phyloP scores from a whole-genome alignment of 2,329 filamentous ascomycete species.

The Botrytis tulipae region DNA sequence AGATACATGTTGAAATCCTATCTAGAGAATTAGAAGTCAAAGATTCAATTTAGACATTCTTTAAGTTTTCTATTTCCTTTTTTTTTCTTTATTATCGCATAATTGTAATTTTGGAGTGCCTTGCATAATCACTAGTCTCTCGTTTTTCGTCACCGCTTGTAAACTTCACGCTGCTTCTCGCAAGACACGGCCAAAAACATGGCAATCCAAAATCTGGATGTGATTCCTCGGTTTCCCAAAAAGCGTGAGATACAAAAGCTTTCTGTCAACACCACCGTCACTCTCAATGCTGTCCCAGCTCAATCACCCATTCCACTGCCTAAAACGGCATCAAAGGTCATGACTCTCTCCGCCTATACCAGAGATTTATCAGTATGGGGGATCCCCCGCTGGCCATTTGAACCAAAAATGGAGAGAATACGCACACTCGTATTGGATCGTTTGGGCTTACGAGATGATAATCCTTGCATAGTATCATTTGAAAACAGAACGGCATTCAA shows the following conservation, averaged over 20 bases:
- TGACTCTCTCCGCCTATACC: neutral
- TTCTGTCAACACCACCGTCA: slow-evolving; percentile 2
- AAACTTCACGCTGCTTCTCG: too few relatives aligned
- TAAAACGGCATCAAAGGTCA: neutral
- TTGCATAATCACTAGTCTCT: too few relatives aligned
- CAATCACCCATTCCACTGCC: neutral
- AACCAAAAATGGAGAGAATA: neutral
- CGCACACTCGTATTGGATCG: neutral
- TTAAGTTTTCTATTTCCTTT: neutral
- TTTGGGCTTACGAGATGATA: neutral
- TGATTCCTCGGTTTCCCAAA: neutral
- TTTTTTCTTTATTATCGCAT: neutral
- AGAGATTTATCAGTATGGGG: neutral
- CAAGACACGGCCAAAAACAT: neutral
- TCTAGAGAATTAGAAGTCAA: neutral
- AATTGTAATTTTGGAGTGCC: neutral
- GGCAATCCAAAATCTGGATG: neutral
- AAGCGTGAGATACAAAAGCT: neutral
- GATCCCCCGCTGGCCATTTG: neutral
- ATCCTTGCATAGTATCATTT: neutral
- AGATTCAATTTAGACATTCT: neutral
- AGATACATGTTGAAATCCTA: neutral
- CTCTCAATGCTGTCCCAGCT: neutral
- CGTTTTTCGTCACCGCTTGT: too few relatives aligned
- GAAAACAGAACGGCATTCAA: neutral